phyloP scores from a whole-genome alignment of 1,139 yeast species.

The Blastobotrys elegans region DNA sequence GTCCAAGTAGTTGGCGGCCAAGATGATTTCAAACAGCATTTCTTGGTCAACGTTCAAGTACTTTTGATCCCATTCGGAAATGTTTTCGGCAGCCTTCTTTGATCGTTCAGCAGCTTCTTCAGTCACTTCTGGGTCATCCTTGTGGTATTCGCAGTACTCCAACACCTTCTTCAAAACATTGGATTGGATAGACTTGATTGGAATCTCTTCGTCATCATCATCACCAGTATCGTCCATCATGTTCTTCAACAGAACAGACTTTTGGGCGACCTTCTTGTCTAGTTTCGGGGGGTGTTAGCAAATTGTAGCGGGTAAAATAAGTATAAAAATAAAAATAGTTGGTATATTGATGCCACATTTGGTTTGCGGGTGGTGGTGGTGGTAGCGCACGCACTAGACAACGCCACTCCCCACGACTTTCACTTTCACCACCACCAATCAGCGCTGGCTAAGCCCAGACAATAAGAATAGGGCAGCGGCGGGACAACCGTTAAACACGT shows the following conservation, averaged over 20 bases:
- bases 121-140: slow-evolving; percentile 55
- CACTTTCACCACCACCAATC: no score
- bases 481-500: no score
- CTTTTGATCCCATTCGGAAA: slow-evolving; percentile 95
- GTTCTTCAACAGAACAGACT: slow-evolving; percentile 82
- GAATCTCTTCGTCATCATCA: slow-evolving; percentile 68
- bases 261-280: slow-evolving; percentile 83
- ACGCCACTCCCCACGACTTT: no score
- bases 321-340: no score
- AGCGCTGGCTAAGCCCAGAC: no score
- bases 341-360: no score
- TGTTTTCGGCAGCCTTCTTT: slow-evolving; percentile 36
- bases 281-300: no score
- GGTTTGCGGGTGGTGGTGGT: no score
- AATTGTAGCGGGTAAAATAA: no score
- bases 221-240: slow-evolving; percentile 72
- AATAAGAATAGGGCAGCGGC: no score
- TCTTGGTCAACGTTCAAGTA: slow-evolving; percentile 97
- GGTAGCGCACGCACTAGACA: no score
- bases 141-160: slow-evolving; percentile 98
- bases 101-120: slow-evolving; percentile 58
- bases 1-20: slow-evolving; percentile 93
- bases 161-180: slow-evolving; percentile 84
- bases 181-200: slow-evolving; percentile 67
- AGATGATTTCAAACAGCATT: slow-evolving; percentile 92